Evolutionary conservation across 306 rosid species (phyloP), one percentile per base, ranked within the genome.

Genomic region (Potentilla sterilis): DNA sequence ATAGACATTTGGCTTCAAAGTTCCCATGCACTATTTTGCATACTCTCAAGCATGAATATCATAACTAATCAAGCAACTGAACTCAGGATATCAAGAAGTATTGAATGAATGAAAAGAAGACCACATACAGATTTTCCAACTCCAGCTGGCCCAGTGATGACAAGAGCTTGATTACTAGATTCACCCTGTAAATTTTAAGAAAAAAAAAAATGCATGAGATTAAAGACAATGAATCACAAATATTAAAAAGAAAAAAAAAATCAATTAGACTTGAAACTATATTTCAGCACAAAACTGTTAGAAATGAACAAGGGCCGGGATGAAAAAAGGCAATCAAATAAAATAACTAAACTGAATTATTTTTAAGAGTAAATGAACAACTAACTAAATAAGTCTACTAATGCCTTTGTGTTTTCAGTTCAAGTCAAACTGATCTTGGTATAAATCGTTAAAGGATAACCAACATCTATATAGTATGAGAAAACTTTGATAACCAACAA

Each of bases 121-220:
- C 44, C 59, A 70, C 95, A 57, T 92, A 89, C 98, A 64, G 98
- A 95, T 90, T 92, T 95, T 77, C 96, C 97, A 49, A 89, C 85
- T 85, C 98, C 98, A 72, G 98, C 90, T 79, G 85, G 97, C 67
- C 98, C 98, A 66, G 83, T 92, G 85, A 94, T 70, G 51, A 94
- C 82, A 77, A 94, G 87, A 66, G 88, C 95, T 5, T 87, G 87
- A 82, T 69, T 85, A 49, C 78, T 38, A 70, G 63, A 59, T 61
- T 70, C 65, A 66, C 51, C 93, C 97, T 94, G 95, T 67, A 69
- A 69, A 69, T 46, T 58, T 62, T 43, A 76, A 62, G 83, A 75
- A 69, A 16, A 28, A 16, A 28, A n/a, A 75, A 35, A 28, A 70
- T 22, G 3, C 9, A 59, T 28, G 59, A 73, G 75, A 46, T 48